Conservation (phyloP, 2,329 filamentous ascomycete species). For the Ceratocystis eucalypticola region DNA sequence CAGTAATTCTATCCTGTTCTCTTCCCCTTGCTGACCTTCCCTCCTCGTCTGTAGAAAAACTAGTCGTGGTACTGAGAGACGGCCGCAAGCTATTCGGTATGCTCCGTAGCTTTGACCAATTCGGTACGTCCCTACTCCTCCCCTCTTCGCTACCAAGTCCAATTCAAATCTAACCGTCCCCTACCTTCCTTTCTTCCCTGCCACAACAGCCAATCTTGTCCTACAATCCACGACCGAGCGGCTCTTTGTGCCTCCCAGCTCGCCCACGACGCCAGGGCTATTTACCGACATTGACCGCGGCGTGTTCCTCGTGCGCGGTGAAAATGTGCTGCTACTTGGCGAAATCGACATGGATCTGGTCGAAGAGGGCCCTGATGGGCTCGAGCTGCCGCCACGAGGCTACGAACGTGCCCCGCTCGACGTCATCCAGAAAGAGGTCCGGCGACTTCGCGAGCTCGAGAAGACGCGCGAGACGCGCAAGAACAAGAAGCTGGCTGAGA, state of each 20-base stretch:
- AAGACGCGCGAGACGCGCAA: constrained; percentile 61
- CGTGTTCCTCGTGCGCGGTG: constrained; percentile 81
- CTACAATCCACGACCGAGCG: constrained; percentile 87
- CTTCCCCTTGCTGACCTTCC: background rate
- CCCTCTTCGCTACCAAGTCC: constrained; percentile 37
- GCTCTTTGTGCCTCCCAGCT: constrained; percentile 51
- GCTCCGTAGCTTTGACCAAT: constrained; percentile 92
- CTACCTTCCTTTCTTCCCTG: background rate
- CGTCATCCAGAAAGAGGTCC: constrained; percentile 58
- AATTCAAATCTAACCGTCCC: background rate
- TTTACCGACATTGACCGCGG: constrained; percentile 79
- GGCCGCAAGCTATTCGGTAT: constrained; percentile 90
- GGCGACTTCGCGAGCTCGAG: constrained; percentile 54
- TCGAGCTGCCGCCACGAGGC: constrained; percentile 52
- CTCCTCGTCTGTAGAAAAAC: constrained; percentile 57
- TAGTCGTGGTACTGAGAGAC: constrained; percentile 81
- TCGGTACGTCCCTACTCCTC: constrained; percentile 48
- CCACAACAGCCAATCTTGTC: constrained; percentile 67
- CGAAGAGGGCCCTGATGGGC: constrained; percentile 62
- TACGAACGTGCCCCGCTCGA: constrained; percentile 53
- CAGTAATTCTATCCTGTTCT: background rate
- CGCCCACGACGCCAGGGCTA: constrained; percentile 34
- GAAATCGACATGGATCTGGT: constrained; percentile 96
- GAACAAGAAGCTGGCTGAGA: constrained; percentile 54
- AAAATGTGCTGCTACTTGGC: constrained; percentile 90